Conservation (phyloP, 2,329 filamentous ascomycete species). For the Lachnellula willkommii region DNA sequence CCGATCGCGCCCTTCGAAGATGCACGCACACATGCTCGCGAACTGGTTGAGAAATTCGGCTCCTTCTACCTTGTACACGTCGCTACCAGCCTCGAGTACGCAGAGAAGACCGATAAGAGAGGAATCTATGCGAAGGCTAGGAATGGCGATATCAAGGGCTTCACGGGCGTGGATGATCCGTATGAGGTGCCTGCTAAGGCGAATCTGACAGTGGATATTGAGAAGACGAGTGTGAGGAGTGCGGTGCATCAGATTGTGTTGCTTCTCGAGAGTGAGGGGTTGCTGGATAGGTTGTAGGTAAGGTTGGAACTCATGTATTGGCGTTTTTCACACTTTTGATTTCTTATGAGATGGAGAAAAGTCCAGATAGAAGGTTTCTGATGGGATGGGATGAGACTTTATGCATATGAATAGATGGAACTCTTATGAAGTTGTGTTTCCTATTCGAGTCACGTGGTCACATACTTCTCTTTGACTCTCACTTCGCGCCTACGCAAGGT, state of each 20-base stretch:
- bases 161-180: conserved; percentile 96
- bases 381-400: too few species aligned
- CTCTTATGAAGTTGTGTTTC: too few species aligned
- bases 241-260: conserved; percentile 97
- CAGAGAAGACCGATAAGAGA: conserved; percentile 90
- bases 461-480: too few species aligned
- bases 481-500: too few species aligned
- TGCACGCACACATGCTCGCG: conserved; percentile 69
- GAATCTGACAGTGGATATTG: conserved; percentile 76
- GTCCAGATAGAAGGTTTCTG: too few species aligned
- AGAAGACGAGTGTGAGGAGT: conserved; percentile 82
- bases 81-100: conserved; percentile 83
- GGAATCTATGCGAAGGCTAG: conserved; percentile 84
- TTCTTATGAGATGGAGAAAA: too few species aligned
- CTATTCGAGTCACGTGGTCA: too few species aligned
- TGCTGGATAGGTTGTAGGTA: conserved; percentile 60
- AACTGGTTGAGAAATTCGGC: conserved; percentile 81
- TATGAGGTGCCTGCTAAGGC: conserved; percentile 82
- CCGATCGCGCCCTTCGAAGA: conserved; percentile 91
- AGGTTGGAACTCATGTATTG: too few species aligned
- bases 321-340: too few species aligned
- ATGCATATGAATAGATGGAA: too few species aligned
- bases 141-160: conserved; percentile 89
- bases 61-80: conserved; percentile 96
- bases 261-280: conserved; percentile 80